Base-by-base conservation (phyloP, 495 filamentous ascomycete species). In the Podospora anserina region DNA sequence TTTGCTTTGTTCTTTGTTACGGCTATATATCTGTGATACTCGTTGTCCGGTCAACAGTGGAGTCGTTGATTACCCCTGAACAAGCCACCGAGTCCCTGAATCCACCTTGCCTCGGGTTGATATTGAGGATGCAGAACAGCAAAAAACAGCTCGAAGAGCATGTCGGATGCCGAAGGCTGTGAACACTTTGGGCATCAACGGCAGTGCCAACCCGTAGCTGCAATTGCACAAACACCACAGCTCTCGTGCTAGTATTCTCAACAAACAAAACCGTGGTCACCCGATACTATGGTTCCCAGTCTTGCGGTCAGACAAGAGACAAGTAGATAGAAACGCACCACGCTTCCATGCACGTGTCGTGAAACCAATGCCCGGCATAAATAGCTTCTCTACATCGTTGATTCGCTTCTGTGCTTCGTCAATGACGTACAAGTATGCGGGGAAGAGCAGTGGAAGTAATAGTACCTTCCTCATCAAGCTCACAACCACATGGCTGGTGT, bases 331-430 rank as follows among this genome's bases (percentile, higher is more conserved):
- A 18, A 18, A 61, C 4, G 59, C 30, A 61, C 39, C 39, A 49
- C 13, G 39, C 13, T 49, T 49, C 9, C 13, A 49, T 16, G 59
- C 59, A 61, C 59, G 59, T 61, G 59, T 32, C n/a, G 59, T 61
- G 59, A 20, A 61, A 61, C 59, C 16, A 61, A 18, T 5, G 56
- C 56, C 6, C 56, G 18, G n/a, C 23, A 9, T 58, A 58, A 49
- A 16, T 49, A 49, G 39, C 39, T 16, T 2, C 39, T 13, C 6
- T 49, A 11, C 13, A 49, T 49, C 39, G 15, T 49, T 49, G 23
- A 23, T 23, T 23, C 23, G 23, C 23, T 23, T 13, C 39, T 49
- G 9, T 13, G 15, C 39, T 49, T 49, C 39, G 39, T 49, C 15
- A 49, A 18, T 49, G 39, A 49, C 39, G 39, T 49, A 49, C 39